Conservation (phyloP, 345 rosid genomes). For the Dovyalis caffra region DNA sequence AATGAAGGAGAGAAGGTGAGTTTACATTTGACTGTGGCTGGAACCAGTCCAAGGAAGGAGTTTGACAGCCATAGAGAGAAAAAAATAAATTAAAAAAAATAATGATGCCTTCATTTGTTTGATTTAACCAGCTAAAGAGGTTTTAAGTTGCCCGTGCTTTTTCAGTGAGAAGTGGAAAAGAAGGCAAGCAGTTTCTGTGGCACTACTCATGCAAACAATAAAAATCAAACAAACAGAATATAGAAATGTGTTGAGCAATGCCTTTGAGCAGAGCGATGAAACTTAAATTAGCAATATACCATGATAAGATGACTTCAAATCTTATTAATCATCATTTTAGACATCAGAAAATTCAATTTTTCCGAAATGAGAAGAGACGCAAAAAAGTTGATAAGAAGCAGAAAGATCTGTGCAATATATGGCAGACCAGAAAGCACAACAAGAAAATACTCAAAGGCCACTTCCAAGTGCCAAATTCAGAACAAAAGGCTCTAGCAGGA, state of each 20-base stretch:
- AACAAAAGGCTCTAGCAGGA: too few relatives aligned
- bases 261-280: background rate
- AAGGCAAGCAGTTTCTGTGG: background rate
- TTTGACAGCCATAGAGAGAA: background rate
- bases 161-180: background rate
- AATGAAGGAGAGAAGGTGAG: background rate
- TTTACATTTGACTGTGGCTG: background rate
- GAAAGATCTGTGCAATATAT: background rate
- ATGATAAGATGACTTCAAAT: background rate
- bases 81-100: too few relatives aligned
- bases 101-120: background rate
- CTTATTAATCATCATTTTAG: background rate
- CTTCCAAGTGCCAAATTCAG: too few relatives aligned
- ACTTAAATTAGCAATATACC: background rate
- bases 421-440: too few relatives aligned
- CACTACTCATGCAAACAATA: background rate
- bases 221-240: conserved; percentile 2
- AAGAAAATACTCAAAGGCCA: too few relatives aligned
- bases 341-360: background rate
- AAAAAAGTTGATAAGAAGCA: background rate
- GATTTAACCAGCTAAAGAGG: background rate
- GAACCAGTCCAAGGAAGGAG: background rate
- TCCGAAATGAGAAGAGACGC: background rate
- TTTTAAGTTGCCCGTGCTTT: background rate
- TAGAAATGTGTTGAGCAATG: background rate